These are phyloP conservation scores for Saccharomyces pastorianus DNA, from an alignment of 1,139 yeast genomes.

Conservation along the genomic window DNA sequence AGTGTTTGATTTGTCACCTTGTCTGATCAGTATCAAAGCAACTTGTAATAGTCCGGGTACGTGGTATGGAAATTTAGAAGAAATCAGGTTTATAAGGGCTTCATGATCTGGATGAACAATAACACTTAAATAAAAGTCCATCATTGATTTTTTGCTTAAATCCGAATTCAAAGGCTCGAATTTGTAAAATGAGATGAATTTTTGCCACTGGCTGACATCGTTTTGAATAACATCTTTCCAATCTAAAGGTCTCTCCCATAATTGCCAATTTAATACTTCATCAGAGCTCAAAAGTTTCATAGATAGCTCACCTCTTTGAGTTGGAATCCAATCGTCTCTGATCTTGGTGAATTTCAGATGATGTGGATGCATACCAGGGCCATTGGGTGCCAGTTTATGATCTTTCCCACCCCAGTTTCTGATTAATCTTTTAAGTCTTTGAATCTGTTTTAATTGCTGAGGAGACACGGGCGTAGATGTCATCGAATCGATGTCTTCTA, in stretches of 20 bases:
- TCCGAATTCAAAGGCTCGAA: conserved; percentile 37
- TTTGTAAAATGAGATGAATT: conserved; percentile 44
- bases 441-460: conserved; percentile 57
- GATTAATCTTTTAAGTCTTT: conserved; percentile 51
- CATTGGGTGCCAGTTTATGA: conserved; percentile 45
- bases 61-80: conserved; percentile 58
- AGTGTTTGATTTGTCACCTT: conserved; percentile 61
- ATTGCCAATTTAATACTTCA: conserved; percentile 38
- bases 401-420: conserved; percentile 84
- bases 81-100: conserved; percentile 47
- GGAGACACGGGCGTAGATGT: conserved; percentile 51
- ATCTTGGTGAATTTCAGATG: conserved; percentile 63
- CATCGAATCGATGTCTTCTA: conserved; percentile 64
- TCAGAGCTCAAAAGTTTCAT: conserved; percentile 48
- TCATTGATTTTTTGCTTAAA: conserved; percentile 39
- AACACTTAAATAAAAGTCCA: conserved; percentile 60
- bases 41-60: conserved; percentile 74
- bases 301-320: conserved; percentile 50
- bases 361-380: conserved; percentile 57
- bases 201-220: conserved; percentile 40
- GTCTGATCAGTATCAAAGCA: conserved; percentile 65
- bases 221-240: conserved; percentile 42
- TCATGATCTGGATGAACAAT: conserved; percentile 68
- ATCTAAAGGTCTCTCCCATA: conserved; percentile 35
- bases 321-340: conserved; percentile 77